Percentiles rank a stretch among this genome's conserved stretches.
Conservation (phyloP, 2,329 filamentous ascomycete genomes). For the Pseudovirgaria hyperparasitica region DNA sequence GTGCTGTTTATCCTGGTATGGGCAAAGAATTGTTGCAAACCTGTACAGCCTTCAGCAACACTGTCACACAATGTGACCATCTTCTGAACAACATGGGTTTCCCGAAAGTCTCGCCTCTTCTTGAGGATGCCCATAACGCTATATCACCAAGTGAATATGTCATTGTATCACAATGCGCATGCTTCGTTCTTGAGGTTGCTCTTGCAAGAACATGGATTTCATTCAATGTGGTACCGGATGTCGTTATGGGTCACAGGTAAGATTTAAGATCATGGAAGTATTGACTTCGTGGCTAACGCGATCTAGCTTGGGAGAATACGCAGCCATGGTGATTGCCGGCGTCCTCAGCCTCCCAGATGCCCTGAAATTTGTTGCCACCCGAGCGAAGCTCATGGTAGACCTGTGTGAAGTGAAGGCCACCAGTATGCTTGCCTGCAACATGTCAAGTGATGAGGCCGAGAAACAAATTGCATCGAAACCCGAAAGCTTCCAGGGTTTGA, state of each 20-base stretch:
- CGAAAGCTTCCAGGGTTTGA: slow-evolving; percentile 4
- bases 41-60: too few species aligned
- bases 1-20: slow-evolving; percentile 26
- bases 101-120: too few species aligned
- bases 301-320: slow-evolving; percentile 28
- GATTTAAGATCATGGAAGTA: too few species aligned
- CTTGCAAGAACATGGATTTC: slow-evolving; percentile 16
- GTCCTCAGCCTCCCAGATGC: slow-evolving; percentile 21
- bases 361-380: slow-evolving; percentile 21
- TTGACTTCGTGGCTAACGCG: too few species aligned
- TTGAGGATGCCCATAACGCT: too few species aligned
- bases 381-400: slow-evolving; percentile 22
- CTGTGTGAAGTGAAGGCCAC: too few species aligned
- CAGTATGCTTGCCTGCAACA: too few species aligned
- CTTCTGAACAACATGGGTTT: too few species aligned
- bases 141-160: slow-evolving; percentile 6
- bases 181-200: slow-evolving; percentile 21
- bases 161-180: slow-evolving; percentile 13
- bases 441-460: too few species aligned
- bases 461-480: too few species aligned
- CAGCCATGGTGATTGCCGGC: slow-evolving; percentile 22
- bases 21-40: slow-evolving; percentile 7
- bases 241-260: slow-evolving; percentile 9
- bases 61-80: too few species aligned
- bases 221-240: slow-evolving; percentile 6